These are phyloP conservation scores for Austroboletus festivus DNA, from an alignment of 768 basidiomycete genomes.

Conservation along the genomic window DNA sequence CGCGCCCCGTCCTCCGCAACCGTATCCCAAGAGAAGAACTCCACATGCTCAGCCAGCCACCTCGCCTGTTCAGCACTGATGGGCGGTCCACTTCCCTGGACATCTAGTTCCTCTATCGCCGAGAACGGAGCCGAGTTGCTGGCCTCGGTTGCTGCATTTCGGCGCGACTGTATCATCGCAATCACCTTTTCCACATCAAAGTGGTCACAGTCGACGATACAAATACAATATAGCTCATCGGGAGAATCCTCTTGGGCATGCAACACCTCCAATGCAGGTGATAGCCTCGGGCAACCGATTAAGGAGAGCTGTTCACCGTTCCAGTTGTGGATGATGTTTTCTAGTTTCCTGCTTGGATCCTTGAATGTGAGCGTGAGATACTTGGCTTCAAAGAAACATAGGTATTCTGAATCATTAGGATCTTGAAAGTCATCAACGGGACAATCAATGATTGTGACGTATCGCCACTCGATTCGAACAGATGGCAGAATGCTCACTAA, in stretches of 20 bases:
- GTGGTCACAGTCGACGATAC: slow-evolving; percentile 7
- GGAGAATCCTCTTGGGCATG: no score
- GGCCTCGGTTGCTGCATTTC: neutral
- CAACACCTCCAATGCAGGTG: neutral
- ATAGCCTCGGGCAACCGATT: slow-evolving; percentile 2
- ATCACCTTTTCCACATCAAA: slow-evolving; percentile 2
- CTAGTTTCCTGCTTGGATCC: neutral
- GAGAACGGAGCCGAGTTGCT: neutral
- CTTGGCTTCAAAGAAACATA: no score
- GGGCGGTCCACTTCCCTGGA: slow-evolving; percentile 6
- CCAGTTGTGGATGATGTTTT: slow-evolving; percentile 8
- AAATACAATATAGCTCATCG: neutral
- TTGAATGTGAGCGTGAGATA: slow-evolving; percentile 4
- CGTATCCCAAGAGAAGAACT: slow-evolving; percentile 8
- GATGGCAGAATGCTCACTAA: no score
- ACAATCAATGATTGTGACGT: no score
- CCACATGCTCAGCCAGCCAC: slow-evolving; percentile 10
- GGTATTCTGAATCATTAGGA: no score
- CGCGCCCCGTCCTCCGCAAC: slow-evolving; percentile 5
- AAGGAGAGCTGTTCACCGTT: slow-evolving; percentile 3
- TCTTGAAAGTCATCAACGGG: no score
- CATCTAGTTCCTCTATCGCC: slow-evolving; percentile 2
- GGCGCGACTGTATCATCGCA: slow-evolving; percentile 5
- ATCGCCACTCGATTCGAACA: no score
- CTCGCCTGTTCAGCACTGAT: neutral